phyloP scores from a whole-genome alignment of 306 rosid species.

The Hippophae tibetana region DNA sequence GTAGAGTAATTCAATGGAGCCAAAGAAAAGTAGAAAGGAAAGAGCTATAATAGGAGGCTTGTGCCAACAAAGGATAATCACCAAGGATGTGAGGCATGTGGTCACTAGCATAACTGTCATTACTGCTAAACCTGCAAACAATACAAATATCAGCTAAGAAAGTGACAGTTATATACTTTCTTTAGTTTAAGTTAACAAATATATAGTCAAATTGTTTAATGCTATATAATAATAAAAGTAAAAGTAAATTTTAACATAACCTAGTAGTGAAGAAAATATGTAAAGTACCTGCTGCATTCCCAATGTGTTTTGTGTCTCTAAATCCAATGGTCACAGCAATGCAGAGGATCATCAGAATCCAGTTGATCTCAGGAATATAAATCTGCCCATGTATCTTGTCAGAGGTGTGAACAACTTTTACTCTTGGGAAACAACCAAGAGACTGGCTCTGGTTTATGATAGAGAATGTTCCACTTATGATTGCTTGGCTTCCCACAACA shows the following conservation, averaged over 20 bases:
- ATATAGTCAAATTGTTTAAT: too few relatives aligned
- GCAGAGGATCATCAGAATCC: conserved; percentile 96
- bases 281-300: conserved; percentile 75
- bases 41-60: conserved; percentile 68
- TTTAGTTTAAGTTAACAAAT: too few relatives aligned
- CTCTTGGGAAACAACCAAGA: conserved; percentile 91
- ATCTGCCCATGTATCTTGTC: conserved; percentile 92
- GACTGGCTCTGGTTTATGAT: conserved; percentile 96
- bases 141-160: neutral
- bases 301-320: conserved; percentile 89
- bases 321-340: conserved; percentile 92
- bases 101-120: conserved; percentile 96
- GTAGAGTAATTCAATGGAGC: conserved; percentile 73
- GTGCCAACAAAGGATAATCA: conserved; percentile 75
- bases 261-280: neutral
- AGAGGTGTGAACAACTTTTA: conserved; percentile 91
- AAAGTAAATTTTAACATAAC: neutral
- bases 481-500: conserved; percentile 98
- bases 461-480: conserved; percentile 91
- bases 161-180: too few relatives aligned
- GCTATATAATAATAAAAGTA: too few relatives aligned
- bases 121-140: conserved; percentile 74
- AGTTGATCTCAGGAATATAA: conserved; percentile 90
- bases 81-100: conserved; percentile 80
- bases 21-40: conserved; percentile 59